Base-by-base conservation (phyloP, 2,329 filamentous ascomycete species). In the Tolypocladium sp. region DNA sequence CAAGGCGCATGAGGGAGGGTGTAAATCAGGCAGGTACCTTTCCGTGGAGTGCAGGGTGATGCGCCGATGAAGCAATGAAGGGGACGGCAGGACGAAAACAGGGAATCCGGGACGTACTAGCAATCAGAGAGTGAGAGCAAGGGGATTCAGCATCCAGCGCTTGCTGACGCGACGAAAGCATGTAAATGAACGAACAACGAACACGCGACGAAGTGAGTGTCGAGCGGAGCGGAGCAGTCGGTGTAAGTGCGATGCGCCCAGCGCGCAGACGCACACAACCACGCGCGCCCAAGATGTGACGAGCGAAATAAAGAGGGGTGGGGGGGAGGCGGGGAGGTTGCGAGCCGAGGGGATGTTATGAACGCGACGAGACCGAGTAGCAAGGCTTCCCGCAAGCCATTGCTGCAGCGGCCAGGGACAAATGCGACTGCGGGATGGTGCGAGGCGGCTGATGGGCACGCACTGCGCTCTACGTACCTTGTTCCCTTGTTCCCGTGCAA, bases 1-100 rank as follows among this genome's bases (percentile, higher is more conserved):
- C 60, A 49, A 62, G 58, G 52, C 33, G 55, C 58, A 60, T 60
- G 58, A 59, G 54, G 55, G 60, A 63, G 61, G 62, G 61, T 58
- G 61, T 61, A 59, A 65, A 67, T 63, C 62, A 60, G 65, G 67
- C 63, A 70, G 63, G 59, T 60, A 58, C 56, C 56, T 58, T 44
- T 27, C 25, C 15, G 49, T 25, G 35, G 25, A 44, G 35, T 40
- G 20, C 40, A 20, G 38, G 35, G 17, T n/a, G 25, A 38, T 46
- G 55, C 55, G 30, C 41, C 44, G 40, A 49, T 37, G 55, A 33
- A 27, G 17, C 22, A 30, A 57, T 20, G 44, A 42, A 8, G 25
- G 15, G 35, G 20, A 22, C 15, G 20, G 30, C 15, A 22, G 46
- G 13, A 41, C 22, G 22, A n/a, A 37, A 41, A 38, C 33, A n/a